These are phyloP conservation scores for Penicillium goetzii DNA, from an alignment of 495 filamentous ascomycete genomes.

Conservation along the genomic window DNA sequence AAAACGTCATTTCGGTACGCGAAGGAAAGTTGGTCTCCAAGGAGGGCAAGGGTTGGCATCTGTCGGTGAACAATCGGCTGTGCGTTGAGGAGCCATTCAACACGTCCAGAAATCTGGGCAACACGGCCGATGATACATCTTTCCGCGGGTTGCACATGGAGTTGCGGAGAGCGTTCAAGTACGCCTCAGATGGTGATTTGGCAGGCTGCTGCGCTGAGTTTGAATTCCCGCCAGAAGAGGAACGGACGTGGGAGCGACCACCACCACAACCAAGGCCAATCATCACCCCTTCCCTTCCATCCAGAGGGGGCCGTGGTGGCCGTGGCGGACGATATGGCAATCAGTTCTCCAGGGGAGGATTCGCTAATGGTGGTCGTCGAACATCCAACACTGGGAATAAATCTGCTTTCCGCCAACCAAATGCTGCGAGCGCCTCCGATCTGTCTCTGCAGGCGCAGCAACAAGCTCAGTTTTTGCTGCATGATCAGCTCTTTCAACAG, in stretches of 20 bases:
- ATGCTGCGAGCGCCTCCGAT: slow-evolving; percentile 40
- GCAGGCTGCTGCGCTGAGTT: slow-evolving; percentile 82
- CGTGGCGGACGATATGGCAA: slow-evolving; percentile 62
- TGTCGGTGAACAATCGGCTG: slow-evolving; percentile 75
- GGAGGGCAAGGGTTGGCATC: slow-evolving; percentile 82
- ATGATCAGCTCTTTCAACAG: slow-evolving; percentile 64
- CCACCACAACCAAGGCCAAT: slow-evolving; percentile 62
- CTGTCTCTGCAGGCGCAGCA: slow-evolving; percentile 52
- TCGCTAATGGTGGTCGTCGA: slow-evolving; percentile 51
- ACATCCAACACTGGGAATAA: slow-evolving; percentile 56
- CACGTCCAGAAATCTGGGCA: slow-evolving; percentile 87
- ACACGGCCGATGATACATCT: slow-evolving; percentile 93
- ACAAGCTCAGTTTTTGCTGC: slow-evolving; percentile 55
- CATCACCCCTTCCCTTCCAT: slow-evolving; percentile 54
- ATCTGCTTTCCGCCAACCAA: slow-evolving; percentile 38
- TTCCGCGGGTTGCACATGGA: slow-evolving; percentile 90
- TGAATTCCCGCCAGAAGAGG: slow-evolving; percentile 82
- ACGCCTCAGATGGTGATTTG: slow-evolving; percentile 74
- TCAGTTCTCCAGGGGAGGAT: slow-evolving; percentile 43
- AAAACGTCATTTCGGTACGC: slow-evolving; percentile 82
- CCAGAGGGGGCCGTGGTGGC: slow-evolving; percentile 56
- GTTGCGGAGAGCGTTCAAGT: slow-evolving; percentile 82
- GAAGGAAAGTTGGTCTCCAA: slow-evolving; percentile 82
- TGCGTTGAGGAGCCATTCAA: slow-evolving; percentile 99
- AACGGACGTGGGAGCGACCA: slow-evolving; percentile 75